Base-by-base conservation (phyloP, 208 protist genomes). In the Willaertia magna region DNA sequence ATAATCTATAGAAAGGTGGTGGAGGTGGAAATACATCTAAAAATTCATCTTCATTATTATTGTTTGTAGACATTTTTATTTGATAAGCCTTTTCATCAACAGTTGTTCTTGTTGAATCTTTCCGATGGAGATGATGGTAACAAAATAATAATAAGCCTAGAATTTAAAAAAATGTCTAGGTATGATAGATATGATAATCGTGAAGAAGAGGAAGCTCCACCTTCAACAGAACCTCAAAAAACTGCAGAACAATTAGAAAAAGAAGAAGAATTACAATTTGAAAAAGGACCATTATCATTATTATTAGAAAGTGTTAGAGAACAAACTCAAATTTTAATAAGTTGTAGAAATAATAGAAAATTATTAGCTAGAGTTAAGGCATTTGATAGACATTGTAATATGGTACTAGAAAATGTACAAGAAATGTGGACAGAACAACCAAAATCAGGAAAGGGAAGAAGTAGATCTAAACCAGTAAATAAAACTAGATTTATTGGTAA, bases 321-420 rank as follows among this genome's bases (percentile, higher is more conserved):
- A 49, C 93, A 96, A 84, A 90, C 91, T 43, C 92, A 94, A 67
- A 95, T 99, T 14, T 93, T 99, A 40, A 98, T 99, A 61, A 98
- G 98, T 89, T 98, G 96, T 87, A 94, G 98, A 55, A 99, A 99
- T 90, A 99, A 99, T 91, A 97, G 97, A 83, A 99, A 99, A 88
- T 91, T 99, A 11, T 89, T 99, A 40, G 97, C 92, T 11, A 92
- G 94, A 43, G 97, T 99, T 1, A 96, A 98, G 87, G 98, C 98
- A 9, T 99, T 99, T 90, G 98, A 99, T 90, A 94, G 99, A 59
- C 98, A 99, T 92, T 99, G 98, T 88, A 99, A 99, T 89, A 96
- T 99, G 89, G 96, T 99, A 26, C 92, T 99, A n/a, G 98, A 99
- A 88, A 95, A 97, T 79, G 97, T 98, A 55, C 95, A 98, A 87